Conservation (phyloP, 2,329 filamentous ascomycete genomes). For the Drechslerella coelobrocha region DNA sequence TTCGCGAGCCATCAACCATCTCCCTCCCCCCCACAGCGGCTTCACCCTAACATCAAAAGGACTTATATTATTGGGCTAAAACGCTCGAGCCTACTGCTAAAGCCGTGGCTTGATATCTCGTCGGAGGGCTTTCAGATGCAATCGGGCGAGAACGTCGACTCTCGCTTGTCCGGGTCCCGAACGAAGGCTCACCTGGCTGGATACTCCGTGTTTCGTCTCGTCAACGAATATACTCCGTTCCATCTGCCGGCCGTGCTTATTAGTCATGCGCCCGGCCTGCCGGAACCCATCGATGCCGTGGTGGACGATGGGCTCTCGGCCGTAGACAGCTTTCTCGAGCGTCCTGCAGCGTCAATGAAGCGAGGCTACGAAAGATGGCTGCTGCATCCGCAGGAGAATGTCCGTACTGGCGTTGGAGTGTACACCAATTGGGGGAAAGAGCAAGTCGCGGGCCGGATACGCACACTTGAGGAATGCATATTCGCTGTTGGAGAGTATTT, state of each 20-base stretch:
- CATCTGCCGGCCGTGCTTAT: conserved; percentile 29
- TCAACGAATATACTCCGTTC: conserved; percentile 45
- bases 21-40: no score
- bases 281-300: conserved; percentile 35
- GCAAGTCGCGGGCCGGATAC: conserved; percentile 28
- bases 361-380: conserved; percentile 42
- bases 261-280: conserved; percentile 28
- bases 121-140: no score
- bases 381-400: conserved; percentile 30
- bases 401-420: conserved; percentile 38
- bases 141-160: conserved; percentile 31
- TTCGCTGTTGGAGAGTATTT: conserved; percentile 38
- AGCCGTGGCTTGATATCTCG: no score
- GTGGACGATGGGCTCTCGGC: conserved; percentile 36
- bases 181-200: conserved; percentile 28
- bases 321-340: conserved; percentile 32
- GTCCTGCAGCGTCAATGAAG: conserved; percentile 28
- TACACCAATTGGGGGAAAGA: conserved; percentile 44
- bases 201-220: conserved; percentile 34
- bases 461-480: conserved; percentile 41
- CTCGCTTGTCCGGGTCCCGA: conserved; percentile 37
- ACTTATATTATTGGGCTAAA: no score
- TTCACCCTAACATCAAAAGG: no score
- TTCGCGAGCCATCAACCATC: no score
- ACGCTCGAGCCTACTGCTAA: no score